A percentile compares a stretch with the other conserved stretches of the same genome.
Evolutionary conservation across 306 rosid species (phyloP).

Genomic region (Quercus parvula): DNA sequence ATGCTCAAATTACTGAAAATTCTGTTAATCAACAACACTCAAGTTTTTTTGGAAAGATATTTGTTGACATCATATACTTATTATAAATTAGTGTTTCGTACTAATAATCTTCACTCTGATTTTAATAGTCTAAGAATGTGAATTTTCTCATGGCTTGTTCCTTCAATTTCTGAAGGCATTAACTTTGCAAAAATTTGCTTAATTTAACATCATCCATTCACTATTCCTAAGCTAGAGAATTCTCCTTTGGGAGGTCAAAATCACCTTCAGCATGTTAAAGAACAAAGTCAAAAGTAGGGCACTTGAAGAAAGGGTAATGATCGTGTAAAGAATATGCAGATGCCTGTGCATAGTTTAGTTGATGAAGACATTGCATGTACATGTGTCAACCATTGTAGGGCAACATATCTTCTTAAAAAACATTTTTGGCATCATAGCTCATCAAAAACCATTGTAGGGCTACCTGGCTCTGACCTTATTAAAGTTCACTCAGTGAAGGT

Average conservation of each 20-base stretch:
- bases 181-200: not conserved
- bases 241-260: not conserved
- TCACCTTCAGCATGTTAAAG: not conserved
- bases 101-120: not conserved
- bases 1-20: slow-evolving; percentile 12
- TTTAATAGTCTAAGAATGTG: not conserved
- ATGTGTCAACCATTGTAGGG: not conserved
- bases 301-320: not conserved
- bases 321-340: not conserved
- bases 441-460: too few species aligned
- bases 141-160: not conserved
- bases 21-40: not conserved
- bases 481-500: not conserved
- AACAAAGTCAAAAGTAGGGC: not conserved
- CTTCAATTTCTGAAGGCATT: not conserved
- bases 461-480: not conserved
- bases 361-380: not conserved
- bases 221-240: not conserved
- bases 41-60: not conserved
- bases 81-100: not conserved
- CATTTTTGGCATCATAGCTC: not conserved
- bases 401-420: not conserved
- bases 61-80: too few species aligned
- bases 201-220: not conserved
- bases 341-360: not conserved